phyloP scores from a whole-genome alignment of 2,329 filamentous ascomycete species.

The Paecilomyces formosus region DNA sequence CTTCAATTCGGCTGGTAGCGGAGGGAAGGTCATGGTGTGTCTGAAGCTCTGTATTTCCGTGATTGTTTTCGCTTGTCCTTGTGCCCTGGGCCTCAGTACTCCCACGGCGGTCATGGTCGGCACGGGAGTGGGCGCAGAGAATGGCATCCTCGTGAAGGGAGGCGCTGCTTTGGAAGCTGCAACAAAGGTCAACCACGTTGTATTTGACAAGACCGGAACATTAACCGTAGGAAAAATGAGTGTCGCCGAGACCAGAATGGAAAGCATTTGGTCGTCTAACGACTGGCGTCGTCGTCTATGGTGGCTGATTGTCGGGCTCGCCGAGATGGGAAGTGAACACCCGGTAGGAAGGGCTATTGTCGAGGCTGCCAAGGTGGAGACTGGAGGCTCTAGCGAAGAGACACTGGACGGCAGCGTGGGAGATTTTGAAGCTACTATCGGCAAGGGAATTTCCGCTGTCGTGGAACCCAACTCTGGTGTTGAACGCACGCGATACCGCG shows the following conservation, averaged over 20 bases:
- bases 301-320: slow-evolving; percentile 95
- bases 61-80: slow-evolving; percentile 96
- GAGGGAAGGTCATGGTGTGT: slow-evolving; percentile 93
- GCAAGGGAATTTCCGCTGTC: slow-evolving; percentile 72
- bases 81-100: slow-evolving; percentile 89
- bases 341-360: slow-evolving; percentile 89
- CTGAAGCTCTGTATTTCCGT: slow-evolving; percentile 97
- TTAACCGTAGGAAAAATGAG: slow-evolving; percentile 94
- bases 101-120: slow-evolving; percentile 98
- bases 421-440: slow-evolving; percentile 76
- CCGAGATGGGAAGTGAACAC: slow-evolving; percentile 92
- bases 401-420: slow-evolving; percentile 76
- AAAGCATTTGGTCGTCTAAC: slow-evolving; percentile 60
- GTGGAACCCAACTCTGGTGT: slow-evolving; percentile 67
- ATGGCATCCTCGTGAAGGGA: slow-evolving; percentile 96
- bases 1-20: slow-evolving; percentile 71
- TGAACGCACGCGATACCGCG: slow-evolving; percentile 64
- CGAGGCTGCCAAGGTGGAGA: slow-evolving; percentile 63
- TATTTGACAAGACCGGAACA: slow-evolving; percentile 94
- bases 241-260: slow-evolving; percentile 65
- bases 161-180: slow-evolving; percentile 85
- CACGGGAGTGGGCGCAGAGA: slow-evolving; percentile 90
- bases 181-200: slow-evolving; percentile 81
- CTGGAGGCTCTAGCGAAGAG: slow-evolving; percentile 64
- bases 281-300: slow-evolving; percentile 67